These are phyloP conservation scores for Phialocephala subalpina DNA, from an alignment of 2,329 filamentous ascomycete species.

Conservation along the genomic window DNA sequence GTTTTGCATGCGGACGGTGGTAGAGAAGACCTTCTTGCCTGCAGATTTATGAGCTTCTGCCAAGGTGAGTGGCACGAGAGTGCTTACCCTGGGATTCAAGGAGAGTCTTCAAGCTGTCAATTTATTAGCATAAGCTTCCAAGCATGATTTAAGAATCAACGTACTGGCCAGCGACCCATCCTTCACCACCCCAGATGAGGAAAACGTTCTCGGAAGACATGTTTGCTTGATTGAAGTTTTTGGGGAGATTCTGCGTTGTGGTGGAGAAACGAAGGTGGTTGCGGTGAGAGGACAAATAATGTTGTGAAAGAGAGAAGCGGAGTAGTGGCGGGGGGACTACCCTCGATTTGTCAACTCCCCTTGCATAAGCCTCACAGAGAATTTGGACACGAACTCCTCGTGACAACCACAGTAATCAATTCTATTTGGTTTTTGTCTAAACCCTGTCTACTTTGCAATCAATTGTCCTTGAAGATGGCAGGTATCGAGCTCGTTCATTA, in stretches of 20 bases:
- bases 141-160: too few species aligned
- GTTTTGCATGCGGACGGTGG: constrained; percentile 71
- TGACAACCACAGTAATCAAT: not conserved
- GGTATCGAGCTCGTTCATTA: not conserved
- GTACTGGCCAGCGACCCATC: constrained; percentile 61
- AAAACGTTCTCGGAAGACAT: constrained; percentile 51
- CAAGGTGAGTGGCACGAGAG: constrained; percentile 1
- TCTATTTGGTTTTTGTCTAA: not conserved
- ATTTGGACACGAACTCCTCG: constrained; percentile 5
- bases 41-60: constrained; percentile 21
- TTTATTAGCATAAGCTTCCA: too few species aligned
- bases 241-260: constrained; percentile 10
- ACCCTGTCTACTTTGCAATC: not conserved
- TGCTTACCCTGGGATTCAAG: constrained; percentile 58
- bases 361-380: not conserved
- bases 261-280: constrained; percentile 13
- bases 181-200: constrained; percentile 71
- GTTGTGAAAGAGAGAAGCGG: not conserved
- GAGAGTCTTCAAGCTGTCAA: constrained; percentile 56
- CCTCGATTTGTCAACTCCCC: not conserved
- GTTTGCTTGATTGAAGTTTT: constrained; percentile 14
- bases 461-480: not conserved
- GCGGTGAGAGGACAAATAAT: constrained; percentile 12
- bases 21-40: constrained; percentile 66
- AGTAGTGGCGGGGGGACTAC: not conserved